A percentile compares a stretch with the other conserved stretches of the same genome.
Conservation (phyloP, 768 basidiomycete species). For the Imleria badia region DNA sequence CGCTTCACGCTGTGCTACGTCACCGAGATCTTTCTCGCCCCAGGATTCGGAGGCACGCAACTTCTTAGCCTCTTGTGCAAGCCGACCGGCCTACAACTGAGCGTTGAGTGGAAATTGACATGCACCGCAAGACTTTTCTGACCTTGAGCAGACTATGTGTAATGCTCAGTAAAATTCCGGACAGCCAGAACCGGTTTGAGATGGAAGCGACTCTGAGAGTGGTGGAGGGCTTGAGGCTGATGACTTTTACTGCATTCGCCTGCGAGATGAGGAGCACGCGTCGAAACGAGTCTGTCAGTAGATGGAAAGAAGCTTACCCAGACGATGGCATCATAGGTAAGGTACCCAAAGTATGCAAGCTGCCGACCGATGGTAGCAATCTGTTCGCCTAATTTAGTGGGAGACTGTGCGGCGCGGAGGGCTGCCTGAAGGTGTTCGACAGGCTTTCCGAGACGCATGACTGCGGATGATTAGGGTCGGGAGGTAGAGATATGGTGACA, state of each 20-base stretch:
- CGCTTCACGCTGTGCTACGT: conserved; percentile 63
- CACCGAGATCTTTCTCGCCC: conserved; percentile 68
- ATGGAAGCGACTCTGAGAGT: conserved; percentile 58
- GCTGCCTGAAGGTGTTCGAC: conserved; percentile 92
- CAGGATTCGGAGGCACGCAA: conserved; percentile 43
- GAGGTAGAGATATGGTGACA: neutral
- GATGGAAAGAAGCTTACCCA: conserved; percentile 60
- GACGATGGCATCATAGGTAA: conserved; percentile 75
- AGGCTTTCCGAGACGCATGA: conserved; percentile 91
- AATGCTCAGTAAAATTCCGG: conserved; percentile 82
- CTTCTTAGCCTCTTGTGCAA: conserved; percentile 59
- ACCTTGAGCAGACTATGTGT: conserved; percentile 70
- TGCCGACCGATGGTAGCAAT: conserved; percentile 81
- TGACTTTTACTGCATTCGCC: conserved; percentile 69
- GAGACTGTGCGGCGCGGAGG: conserved; percentile 60
- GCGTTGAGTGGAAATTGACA: neutral
- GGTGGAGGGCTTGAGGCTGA: conserved; percentile 58
- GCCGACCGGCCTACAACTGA: conserved; percentile 49
- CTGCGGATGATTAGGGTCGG: conserved; percentile 40
- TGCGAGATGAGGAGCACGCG: conserved; percentile 24
- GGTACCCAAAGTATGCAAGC: conserved; percentile 85
- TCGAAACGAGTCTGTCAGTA: neutral
- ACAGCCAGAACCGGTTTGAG: conserved; percentile 85
- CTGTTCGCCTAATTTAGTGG: conserved; percentile 64
- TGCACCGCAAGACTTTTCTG: neutral